Conservation (phyloP, 176 grass and related monocot genomes). For the Oryza longistaminata region DNA sequence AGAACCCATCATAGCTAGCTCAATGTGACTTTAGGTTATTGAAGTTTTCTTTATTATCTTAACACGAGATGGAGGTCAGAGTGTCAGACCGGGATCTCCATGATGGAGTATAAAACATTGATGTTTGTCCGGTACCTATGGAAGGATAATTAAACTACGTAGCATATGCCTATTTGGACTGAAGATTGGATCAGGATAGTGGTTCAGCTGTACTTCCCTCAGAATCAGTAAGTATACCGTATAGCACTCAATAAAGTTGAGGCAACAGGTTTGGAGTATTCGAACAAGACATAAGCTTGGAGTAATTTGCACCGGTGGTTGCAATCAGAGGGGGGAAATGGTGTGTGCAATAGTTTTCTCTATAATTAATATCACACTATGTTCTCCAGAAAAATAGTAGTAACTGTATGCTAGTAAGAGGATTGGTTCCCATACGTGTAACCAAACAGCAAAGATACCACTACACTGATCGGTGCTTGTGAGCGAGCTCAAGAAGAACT, state of each 20-base stretch:
- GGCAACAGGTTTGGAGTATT: not conserved
- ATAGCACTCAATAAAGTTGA: not conserved
- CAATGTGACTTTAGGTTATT: not conserved
- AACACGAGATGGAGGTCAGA: not conserved
- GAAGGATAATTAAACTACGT: not conserved
- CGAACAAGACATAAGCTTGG: no score
- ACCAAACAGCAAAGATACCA: not conserved
- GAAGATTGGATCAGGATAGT: not conserved
- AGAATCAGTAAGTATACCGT: not conserved
- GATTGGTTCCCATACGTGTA: not conserved
- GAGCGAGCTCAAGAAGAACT: not conserved
- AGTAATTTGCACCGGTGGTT: not conserved
- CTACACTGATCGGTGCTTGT: not conserved
- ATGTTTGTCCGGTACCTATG: not conserved
- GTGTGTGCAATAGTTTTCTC: not conserved
- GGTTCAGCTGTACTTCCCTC: not conserved
- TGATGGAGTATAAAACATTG: not conserved
- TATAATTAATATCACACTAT: not conserved
- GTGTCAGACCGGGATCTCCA: not conserved
- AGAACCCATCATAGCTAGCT: not conserved
- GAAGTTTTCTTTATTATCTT: constrained; percentile 4
- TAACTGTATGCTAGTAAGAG: not conserved
- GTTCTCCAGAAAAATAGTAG: not conserved
- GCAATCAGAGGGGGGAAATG: not conserved
- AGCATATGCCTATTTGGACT: not conserved